Evolutionary conservation across 495 filamentous ascomycete genomes (phyloP), one percentile per base, ranked within the genome.

Genomic region (Corynascus novoguineensis): DNA sequence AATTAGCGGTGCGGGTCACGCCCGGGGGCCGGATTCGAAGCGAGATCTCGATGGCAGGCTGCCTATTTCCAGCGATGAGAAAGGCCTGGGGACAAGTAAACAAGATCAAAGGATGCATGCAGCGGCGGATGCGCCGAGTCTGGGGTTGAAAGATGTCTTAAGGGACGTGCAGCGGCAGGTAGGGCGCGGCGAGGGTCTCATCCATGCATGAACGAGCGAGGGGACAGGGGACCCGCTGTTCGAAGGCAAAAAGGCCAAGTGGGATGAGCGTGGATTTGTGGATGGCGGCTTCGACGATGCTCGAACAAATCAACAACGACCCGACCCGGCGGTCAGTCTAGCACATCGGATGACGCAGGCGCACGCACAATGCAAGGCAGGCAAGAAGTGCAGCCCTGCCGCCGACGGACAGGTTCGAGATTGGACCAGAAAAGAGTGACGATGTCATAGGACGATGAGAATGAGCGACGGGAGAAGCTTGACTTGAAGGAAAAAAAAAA

Each of bases 191-290:
- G 65, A 68, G 56, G 61, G 63, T 61, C 53, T 66, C 57, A 49
- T 66, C 65, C 65, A 69, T 68, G 62, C 66, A 69, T 63, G 63
- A 66, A 50, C 50, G 46, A 65, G 49, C 48, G 46, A 53, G 27
- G 28, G 53, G 19, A n/a, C 47, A 37, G 29, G 57, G 59, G 55
- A 48, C 51, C 53, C 38, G 58, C 40, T 51, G 49, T 47, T n/a
- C 53, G 29, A n/a, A 29, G 15, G 15, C 15, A 17, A 11, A 25
- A 38, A 35, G 25, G 28, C 15, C 8, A n/a, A 12, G 45, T 12
- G 11, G 27, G 27, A 19, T n/a, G 45, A 8, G 47, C n/a, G n/a
- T n/a, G n/a, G n/a, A n/a, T n/a, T n/a, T n/a, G 45, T 12, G 1
- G n/a, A 5, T 32, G 46, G 29, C 6, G 29, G 15, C 28, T n/a